Base-by-base conservation (phyloP, 768 basidiomycete species). In the Dacryopinax primogenitus region DNA sequence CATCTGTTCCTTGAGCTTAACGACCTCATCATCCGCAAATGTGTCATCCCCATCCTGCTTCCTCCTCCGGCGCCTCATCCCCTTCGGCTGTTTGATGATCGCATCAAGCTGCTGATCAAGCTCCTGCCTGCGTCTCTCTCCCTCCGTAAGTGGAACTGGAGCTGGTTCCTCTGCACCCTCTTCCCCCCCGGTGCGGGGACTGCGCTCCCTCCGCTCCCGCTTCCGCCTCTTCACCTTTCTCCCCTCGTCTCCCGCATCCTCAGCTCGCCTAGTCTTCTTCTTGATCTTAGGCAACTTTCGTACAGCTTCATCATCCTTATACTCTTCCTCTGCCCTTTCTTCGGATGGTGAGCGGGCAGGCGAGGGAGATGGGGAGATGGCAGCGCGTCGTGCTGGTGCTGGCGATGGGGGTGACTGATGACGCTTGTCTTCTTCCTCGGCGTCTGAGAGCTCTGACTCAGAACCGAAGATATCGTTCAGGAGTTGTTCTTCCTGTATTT, bases 21-120 rank as follows among this genome's bases (percentile, higher is more conserved):
- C 87, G 36, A 97, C 91, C 70, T 95, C 87, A 66, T 90, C 90
- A 71, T 98, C 94, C 36, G 92, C 90, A 69, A 87, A 87, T 23
- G 82, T 82, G 71, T 97, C 90, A 63, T 86, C 81, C 41, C 84
- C 90, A 72, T 87, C 86, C 77, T 90, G 92, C 69, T 84, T 81
- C 33, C 75, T 68, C 69, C 84, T 81, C 70, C 82, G 84, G 37
- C 79, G 82, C 16, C 86, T 78, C 32, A 81, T 79, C 1, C 79
- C 74, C 73, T 87, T 89, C 73, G 89, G 91, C 2, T 86, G 79
- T 75, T 90, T 92, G 21, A 94, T 80, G 64, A 93, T 92, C 18
- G 86, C 87, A 66, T 95, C 91, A 66, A 98, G 83, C 70, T 85
- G 81, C 81, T 86, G 87, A 71, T 92, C 88, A 34, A 96, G 78